These are phyloP conservation scores for Bullera alba DNA, from an alignment of 768 basidiomycete genomes.

Conservation along the genomic window DNA sequence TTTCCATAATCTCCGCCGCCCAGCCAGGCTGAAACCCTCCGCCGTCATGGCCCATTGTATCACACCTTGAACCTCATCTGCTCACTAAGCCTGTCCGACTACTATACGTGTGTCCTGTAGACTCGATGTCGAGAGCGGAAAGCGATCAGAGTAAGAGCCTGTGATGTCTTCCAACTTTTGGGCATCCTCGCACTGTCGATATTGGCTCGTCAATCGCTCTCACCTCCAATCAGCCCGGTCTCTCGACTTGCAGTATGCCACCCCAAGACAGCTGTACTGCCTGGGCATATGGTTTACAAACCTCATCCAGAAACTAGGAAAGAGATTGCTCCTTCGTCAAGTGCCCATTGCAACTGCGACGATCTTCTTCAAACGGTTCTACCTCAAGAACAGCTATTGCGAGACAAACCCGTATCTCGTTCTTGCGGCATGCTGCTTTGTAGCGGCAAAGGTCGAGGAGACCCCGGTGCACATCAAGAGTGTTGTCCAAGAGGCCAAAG, in stretches of 20 bases:
- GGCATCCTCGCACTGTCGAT: conserved; percentile 84
- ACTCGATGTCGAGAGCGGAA: too few species aligned
- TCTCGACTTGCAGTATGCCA: conserved; percentile 71
- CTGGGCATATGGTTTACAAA: conserved; percentile 84
- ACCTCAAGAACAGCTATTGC: conserved; percentile 88
- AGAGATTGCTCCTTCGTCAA: conserved; percentile 74
- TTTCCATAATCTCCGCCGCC: too few species aligned
- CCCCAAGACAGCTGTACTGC: conserved; percentile 72
- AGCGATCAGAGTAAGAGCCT: too few species aligned
- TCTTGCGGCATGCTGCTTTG: conserved; percentile 85
- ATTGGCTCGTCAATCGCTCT: conserved; percentile 82
- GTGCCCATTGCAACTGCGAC: conserved; percentile 87
- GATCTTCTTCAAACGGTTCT: conserved; percentile 93
- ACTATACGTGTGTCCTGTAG: too few species aligned
- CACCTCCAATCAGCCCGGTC: conserved; percentile 65
- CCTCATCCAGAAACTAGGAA: conserved; percentile 72
- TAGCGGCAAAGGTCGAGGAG: conserved; percentile 96
- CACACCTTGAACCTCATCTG: too few species aligned
- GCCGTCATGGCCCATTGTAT: too few species aligned
- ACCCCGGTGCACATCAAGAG: conserved; percentile 90
- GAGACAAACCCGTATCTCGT: conserved; percentile 94
- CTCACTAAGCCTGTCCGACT: too few species aligned
- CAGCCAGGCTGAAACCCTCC: too few species aligned
- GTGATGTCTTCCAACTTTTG: conserved; percentile 61
- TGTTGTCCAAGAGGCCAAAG: conserved; percentile 73